These are phyloP conservation scores for Stephania cephalantha DNA, from an alignment of 164 flowering plant genomes.

Conservation along the genomic window DNA sequence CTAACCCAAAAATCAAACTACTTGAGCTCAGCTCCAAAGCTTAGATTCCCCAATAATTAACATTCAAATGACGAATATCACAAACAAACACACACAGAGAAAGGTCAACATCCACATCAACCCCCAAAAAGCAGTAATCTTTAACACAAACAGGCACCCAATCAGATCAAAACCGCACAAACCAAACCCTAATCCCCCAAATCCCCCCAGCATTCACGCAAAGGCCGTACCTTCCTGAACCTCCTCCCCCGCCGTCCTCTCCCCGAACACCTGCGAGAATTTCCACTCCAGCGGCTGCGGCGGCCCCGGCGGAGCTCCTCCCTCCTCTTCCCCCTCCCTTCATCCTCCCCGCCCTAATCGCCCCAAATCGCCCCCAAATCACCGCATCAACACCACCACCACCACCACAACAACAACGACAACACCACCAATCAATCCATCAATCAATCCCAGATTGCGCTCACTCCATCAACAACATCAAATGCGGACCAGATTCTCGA, in stretches of 20 bases:
- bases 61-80: neutral
- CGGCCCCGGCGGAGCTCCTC: conserved; percentile 25
- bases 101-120: neutral
- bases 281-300: conserved; percentile 69
- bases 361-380: conserved; percentile 1
- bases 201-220: neutral
- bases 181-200: neutral
- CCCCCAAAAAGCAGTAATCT: neutral
- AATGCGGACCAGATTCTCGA: no score
- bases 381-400: neutral
- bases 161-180: neutral
- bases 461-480: no score
- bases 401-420: no score
- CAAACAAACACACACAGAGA: neutral
- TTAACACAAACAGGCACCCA: neutral
- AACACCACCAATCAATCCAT: no score
- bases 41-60: neutral
- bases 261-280: conserved; percentile 88
- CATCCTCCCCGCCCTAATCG: conserved; percentile 20
- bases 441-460: no score
- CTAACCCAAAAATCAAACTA: neutral
- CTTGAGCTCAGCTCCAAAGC: neutral
- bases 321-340: conserved; percentile 38
- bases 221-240: conserved; percentile 67
- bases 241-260: conserved; percentile 75